Conservation (phyloP, 306 rosid genomes). For the Rosa chinensis region DNA sequence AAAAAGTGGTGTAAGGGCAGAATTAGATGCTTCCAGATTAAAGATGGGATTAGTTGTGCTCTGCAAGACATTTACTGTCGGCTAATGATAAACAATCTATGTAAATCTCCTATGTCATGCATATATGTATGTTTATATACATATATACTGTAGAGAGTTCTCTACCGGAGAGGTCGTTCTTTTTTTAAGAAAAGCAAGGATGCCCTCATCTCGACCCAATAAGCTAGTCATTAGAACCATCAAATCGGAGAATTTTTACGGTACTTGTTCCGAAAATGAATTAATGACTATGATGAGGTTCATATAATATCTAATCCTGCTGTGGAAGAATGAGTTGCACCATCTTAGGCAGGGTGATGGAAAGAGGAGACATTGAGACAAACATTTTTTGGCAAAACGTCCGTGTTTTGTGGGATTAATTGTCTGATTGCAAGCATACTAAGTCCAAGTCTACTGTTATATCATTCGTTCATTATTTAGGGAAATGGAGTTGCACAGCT, state of each 20-base stretch:
- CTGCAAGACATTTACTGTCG: constrained; percentile 7
- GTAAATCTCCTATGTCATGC: background rate
- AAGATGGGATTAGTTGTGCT: background rate
- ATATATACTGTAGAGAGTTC: no score
- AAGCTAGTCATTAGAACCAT: no score
- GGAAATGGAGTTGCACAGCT: background rate
- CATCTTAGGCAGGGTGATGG: background rate
- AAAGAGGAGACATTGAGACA: constrained; percentile 10
- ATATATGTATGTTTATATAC: background rate
- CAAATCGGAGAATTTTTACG: background rate
- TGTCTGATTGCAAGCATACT: background rate
- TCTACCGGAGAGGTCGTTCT: no score
- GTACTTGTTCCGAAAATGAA: background rate
- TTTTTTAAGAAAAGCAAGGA: no score
- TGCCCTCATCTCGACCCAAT: no score
- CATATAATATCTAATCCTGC: background rate
- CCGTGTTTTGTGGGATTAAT: constrained; percentile 7
- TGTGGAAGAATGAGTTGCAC: constrained; percentile 1
- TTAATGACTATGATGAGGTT: background rate
- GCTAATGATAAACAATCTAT: background rate
- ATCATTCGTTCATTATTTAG: background rate
- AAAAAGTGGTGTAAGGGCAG: constrained; percentile 1
- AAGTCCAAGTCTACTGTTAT: background rate
- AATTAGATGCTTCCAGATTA: constrained; percentile 21
- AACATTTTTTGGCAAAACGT: background rate